Conservation (phyloP, 2,329 filamentous ascomycete species). For the Microcyclospora tardicrescens region DNA sequence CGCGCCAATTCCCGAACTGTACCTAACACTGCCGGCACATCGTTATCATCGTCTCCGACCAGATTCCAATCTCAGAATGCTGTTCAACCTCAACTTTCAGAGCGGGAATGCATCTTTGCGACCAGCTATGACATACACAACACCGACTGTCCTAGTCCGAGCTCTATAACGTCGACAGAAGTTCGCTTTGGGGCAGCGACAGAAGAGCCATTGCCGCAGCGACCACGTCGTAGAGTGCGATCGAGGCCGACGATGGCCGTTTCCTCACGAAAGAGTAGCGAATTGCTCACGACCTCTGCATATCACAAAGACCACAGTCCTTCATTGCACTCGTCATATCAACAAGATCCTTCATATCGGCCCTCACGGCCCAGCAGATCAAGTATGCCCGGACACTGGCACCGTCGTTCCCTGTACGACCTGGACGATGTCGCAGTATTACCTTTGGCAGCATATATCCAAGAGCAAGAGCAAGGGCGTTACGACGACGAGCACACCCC, state of each 20-base stretch:
- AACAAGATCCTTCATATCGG: not conserved
- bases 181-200: not conserved
- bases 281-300: not conserved
- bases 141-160: conserved; percentile 29
- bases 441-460: conserved; percentile 3
- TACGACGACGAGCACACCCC: conserved; percentile 7
- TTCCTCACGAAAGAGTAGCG: conserved; percentile 7
- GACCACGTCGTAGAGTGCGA: not conserved
- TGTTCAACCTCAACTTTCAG: conserved; percentile 42
- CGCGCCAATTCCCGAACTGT: too few species aligned
- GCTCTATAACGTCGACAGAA: not conserved
- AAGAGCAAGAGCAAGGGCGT: not conserved
- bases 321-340: conserved; percentile 3
- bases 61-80: conserved; percentile 14
- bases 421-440: conserved; percentile 11
- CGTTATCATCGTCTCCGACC: not conserved
- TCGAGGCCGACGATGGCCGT: conserved; percentile 4
- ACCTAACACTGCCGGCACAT: too few species aligned
- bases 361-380: conserved; percentile 4
- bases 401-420: conserved; percentile 21
- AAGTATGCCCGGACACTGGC: conserved; percentile 14
- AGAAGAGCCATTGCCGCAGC: not conserved
- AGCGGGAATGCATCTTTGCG: conserved; percentile 51
- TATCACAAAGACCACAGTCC: conserved; percentile 2
- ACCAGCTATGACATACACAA: conserved; percentile 45